Percentiles rank a stretch among this genome's conserved stretches.
Evolutionary conservation across 202 grass and related monocot species (phyloP).

Genomic region (Schoenoplectus triqueter): DNA sequence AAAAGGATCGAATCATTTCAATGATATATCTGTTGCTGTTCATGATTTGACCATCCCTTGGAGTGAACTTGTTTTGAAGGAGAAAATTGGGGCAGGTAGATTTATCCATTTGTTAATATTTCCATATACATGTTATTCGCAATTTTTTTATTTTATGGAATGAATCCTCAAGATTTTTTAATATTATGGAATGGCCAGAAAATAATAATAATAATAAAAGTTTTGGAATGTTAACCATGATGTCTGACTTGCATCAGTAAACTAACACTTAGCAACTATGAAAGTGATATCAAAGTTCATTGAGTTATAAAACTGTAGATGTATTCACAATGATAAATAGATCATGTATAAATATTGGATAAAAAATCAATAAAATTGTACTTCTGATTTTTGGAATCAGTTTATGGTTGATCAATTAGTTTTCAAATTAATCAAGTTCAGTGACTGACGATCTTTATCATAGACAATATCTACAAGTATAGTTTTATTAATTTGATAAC

Average conservation of each 20-base stretch:
- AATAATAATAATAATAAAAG: background rate
- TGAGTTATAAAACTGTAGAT: background rate
- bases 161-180: background rate
- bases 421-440: conserved; percentile 2
- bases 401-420: background rate
- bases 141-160: background rate
- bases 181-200: background rate
- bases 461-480: background rate
- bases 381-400: conserved; percentile 6
- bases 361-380: background rate
- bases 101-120: conserved; percentile 22
- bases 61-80: conserved; percentile 75
- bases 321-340: background rate
- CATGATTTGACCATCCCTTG: conserved; percentile 78
- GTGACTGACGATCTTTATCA: background rate
- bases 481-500: conserved; percentile 14
- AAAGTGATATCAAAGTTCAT: background rate
- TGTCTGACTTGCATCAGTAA: background rate
- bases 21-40: conserved; percentile 52
- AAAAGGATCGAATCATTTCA: conserved; percentile 41
- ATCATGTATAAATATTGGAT: conserved; percentile 6
- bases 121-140: background rate
- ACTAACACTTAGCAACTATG: background rate
- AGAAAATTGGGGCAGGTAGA: conserved; percentile 82
- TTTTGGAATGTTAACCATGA: background rate